Evolutionary conservation across 345 rosid species (phyloP).

Genomic region (Eucalyptus coolabah): DNA sequence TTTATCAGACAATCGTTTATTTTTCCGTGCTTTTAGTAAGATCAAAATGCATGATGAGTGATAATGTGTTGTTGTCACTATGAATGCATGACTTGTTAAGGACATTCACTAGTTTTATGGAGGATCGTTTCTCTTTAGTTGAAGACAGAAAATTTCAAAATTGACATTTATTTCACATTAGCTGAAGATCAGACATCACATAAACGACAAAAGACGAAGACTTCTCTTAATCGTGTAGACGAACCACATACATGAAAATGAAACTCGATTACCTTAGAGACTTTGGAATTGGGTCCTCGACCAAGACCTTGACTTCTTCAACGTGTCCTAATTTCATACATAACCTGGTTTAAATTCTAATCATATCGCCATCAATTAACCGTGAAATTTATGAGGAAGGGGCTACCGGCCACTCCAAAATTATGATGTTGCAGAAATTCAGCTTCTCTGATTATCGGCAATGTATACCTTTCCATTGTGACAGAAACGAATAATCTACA

Average conservation of each 20-base stretch:
- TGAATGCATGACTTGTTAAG: not conserved
- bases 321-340: not conserved
- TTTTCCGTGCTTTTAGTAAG: too few species aligned
- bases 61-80: not conserved
- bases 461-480: too few species aligned
- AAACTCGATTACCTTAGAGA: not conserved
- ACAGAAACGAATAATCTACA: too few species aligned
- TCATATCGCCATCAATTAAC: not conserved
- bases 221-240: not conserved
- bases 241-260: not conserved
- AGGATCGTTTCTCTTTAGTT: not conserved
- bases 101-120: not conserved
- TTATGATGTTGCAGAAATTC: not conserved
- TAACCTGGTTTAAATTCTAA: not conserved
- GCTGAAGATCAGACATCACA: not conserved
- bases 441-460: not conserved
- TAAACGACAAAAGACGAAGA: not conserved
- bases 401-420: not conserved
- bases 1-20: not conserved
- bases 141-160: not conserved
- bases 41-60: not conserved
- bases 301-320: not conserved
- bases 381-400: not conserved
- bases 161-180: not conserved
- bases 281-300: not conserved